Percentiles rank a stretch among this genome's conserved stretches.
Conservation (phyloP, 192 early-diverging fungal genomes). For the Gamsiella multidivaricata region DNA sequence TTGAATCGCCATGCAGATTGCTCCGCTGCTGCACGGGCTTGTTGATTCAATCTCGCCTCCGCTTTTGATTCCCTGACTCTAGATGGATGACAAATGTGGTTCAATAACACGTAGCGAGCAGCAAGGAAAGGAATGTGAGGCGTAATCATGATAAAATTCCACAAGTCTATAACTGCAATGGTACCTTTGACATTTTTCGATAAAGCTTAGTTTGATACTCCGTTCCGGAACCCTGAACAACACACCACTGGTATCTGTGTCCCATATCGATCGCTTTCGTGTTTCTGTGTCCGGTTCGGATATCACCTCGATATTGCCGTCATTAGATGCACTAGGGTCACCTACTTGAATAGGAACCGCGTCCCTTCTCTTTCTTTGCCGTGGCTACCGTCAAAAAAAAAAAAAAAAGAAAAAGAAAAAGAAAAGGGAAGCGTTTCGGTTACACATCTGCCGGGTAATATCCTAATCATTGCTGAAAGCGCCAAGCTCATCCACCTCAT, state of each 20-base stretch:
- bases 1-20: background rate
- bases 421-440: background rate
- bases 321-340: constrained; percentile 34
- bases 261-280: constrained; percentile 14
- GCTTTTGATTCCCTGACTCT: constrained; percentile 4
- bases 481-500: too few relatives aligned
- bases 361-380: constrained; percentile 47
- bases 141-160: background rate
- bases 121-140: too few relatives aligned
- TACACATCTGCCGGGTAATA: background rate
- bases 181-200: constrained; percentile 54
- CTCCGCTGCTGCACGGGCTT: background rate
- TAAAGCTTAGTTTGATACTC: constrained; percentile 55
- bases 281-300: constrained; percentile 9
- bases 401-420: background rate
- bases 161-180: too few relatives aligned
- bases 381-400: constrained; percentile 26
- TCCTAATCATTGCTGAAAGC: too few relatives aligned
- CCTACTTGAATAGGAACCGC: constrained; percentile 27
- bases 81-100: background rate
- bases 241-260: constrained; percentile 31
- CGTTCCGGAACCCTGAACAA: constrained; percentile 55
- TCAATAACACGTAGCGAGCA: too few relatives aligned
- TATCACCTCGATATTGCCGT: constrained; percentile 58
- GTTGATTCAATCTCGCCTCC: background rate